Percentiles rank a stretch among this genome's conserved stretches.
phyloP scores from a whole-genome alignment of 148 eudicot genomes.

The Oxyria digyna region DNA sequence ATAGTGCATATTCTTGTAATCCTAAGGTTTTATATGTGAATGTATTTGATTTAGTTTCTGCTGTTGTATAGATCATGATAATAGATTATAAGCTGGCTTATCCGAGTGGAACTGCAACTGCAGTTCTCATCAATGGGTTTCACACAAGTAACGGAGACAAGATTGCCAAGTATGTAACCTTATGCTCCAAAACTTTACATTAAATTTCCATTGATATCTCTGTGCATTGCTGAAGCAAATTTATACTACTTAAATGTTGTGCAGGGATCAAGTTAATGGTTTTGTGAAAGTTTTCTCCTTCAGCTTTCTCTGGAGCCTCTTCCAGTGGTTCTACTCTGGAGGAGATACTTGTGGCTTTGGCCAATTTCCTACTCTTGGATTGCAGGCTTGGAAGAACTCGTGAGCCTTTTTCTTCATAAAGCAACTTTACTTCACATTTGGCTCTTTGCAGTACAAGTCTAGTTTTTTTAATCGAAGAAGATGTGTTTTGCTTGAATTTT shows the following conservation, averaged over 20 bases:
- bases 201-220: background rate
- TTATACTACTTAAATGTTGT: background rate
- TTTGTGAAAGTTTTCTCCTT: conserved; percentile 48
- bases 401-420: background rate
- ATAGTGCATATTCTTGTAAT: background rate
- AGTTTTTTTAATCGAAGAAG: background rate
- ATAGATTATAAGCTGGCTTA: conserved; percentile 58
- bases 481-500: too few relatives aligned
- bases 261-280: conserved; percentile 43
- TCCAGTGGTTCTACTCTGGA: conserved; percentile 49
- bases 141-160: conserved; percentile 42
- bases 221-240: background rate
- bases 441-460: background rate
- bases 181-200: background rate
- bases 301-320: conserved; percentile 67
- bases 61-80: conserved; percentile 41
- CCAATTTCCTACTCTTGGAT: conserved; percentile 44
- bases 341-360: conserved; percentile 33
- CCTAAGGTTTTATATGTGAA: background rate
- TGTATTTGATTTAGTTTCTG: background rate
- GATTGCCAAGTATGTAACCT: conserved; percentile 36
- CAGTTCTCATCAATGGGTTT: conserved; percentile 78
- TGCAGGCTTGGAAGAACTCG: conserved; percentile 24
- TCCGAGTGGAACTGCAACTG: conserved; percentile 85
- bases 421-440: background rate